These are phyloP conservation scores for Boehmeria nivea DNA, from an alignment of 306 rosid species.

Conservation along the genomic window DNA sequence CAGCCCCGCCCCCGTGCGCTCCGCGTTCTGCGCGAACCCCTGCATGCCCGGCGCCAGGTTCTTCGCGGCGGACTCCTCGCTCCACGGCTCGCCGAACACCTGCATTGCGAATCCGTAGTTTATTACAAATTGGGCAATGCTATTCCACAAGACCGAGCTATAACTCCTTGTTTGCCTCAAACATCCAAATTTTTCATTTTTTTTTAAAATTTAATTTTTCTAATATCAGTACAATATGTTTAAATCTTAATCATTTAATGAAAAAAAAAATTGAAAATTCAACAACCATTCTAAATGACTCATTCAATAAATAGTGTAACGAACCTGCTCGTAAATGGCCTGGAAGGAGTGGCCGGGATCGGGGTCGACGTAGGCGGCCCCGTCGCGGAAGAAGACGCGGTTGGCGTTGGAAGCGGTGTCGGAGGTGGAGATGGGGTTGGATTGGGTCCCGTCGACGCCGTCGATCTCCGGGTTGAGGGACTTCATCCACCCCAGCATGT, in stretches of 20 bases:
- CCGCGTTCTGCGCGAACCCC: conserved; percentile 67
- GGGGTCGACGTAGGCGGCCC: conserved; percentile 50
- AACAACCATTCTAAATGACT: too few species aligned
- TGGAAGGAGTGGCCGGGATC: conserved; percentile 79
- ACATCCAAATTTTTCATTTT: too few species aligned
- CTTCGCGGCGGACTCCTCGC: conserved; percentile 38
- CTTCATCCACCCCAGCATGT: conserved; percentile 87
- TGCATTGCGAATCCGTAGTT: conserved; percentile 53
- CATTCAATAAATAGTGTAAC: too few species aligned
- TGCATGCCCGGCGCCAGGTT: conserved; percentile 43
- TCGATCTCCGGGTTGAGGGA: conserved; percentile 54
- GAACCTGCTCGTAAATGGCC: conserved; percentile 66
- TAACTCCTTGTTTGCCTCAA: too few species aligned
- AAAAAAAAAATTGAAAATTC: too few species aligned
- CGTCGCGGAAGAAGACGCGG: conserved; percentile 27
- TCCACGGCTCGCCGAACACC: conserved; percentile 69
- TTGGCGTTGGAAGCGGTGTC: conserved; percentile 26
- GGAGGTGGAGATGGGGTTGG: conserved; percentile 45
- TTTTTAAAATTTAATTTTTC: too few species aligned
- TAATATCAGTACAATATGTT: too few species aligned
- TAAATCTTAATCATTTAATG: too few species aligned
- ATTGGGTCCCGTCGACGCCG: conserved; percentile 56
- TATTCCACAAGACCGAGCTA: too few species aligned
- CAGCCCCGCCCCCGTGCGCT: conserved; percentile 25
- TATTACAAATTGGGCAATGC: too few species aligned